A percentile compares a stretch with the other conserved stretches of the same genome.
Evolutionary conservation across 345 rosid genomes (phyloP).

Genomic region (Kandelia obovata): DNA sequence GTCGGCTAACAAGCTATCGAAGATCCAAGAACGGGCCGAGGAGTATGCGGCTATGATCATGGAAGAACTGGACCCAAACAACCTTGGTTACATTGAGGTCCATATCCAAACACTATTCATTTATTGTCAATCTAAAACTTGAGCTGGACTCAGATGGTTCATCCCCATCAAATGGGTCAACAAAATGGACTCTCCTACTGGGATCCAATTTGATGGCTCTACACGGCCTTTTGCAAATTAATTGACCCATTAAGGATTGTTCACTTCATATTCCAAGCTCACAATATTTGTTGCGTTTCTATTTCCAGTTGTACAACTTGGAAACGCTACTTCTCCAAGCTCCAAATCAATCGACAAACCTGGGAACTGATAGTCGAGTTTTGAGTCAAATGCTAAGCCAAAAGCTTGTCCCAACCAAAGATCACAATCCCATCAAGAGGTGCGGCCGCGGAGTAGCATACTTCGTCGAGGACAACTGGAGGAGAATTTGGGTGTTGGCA

Average conservation of each 20-base stretch:
- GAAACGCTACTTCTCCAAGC: slow-evolving; percentile 71
- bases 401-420: slow-evolving; percentile 68
- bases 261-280: no score
- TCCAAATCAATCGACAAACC: slow-evolving; percentile 48
- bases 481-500: slow-evolving; percentile 70
- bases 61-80: slow-evolving; percentile 78
- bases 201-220: no score
- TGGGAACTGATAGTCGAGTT: slow-evolving; percentile 43
- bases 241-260: no score
- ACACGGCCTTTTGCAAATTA: no score
- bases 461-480: slow-evolving; percentile 74
- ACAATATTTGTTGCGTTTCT: no score
- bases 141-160: neutral
- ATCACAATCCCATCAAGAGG: slow-evolving; percentile 52
- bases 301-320: slow-evolving; percentile 53
- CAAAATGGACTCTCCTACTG: neutral
- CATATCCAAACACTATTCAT: slow-evolving; percentile 2
- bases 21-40: slow-evolving; percentile 60
- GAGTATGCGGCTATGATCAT: slow-evolving; percentile 84
- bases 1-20: slow-evolving; percentile 68
- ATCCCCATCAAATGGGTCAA: neutral
- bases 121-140: neutral
- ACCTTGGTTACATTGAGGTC: slow-evolving; percentile 76
- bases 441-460: slow-evolving; percentile 34
- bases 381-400: slow-evolving; percentile 66